Evolutionary conservation across 306 rosid genomes (phyloP).

Genomic region (Vicia sativa): DNA sequence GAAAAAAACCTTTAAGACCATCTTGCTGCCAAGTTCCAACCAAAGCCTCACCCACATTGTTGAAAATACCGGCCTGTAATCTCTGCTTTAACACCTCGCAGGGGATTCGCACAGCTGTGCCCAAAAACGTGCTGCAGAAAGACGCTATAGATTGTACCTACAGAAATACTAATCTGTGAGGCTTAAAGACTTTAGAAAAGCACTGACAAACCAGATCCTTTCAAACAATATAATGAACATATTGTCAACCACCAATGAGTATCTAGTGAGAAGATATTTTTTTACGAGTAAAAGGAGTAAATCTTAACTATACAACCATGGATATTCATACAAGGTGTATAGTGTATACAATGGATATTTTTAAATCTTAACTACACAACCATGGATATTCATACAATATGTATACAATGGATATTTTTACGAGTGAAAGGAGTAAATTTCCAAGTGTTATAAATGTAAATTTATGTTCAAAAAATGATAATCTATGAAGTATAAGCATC

Average conservation of each 20-base stretch:
- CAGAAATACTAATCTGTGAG: constrained; percentile 38
- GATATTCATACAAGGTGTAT: background rate
- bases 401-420: background rate
- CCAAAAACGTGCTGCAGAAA: constrained; percentile 94
- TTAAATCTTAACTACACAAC: background rate
- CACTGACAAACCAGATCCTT: constrained; percentile 21
- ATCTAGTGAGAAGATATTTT: background rate
- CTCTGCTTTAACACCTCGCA: constrained; percentile 98
- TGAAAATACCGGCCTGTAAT: constrained; percentile 92
- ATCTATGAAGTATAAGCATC: background rate
- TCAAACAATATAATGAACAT: too few species aligned
- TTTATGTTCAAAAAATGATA: background rate
- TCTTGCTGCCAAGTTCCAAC: constrained; percentile 91
- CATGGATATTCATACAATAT: background rate
- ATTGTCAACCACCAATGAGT: background rate
- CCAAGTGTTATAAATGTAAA: background rate
- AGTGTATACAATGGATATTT: too few species aligned
- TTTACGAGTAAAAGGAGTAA: background rate
- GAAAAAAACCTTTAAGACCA: constrained; percentile 95
- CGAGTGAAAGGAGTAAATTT: background rate
- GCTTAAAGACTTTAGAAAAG: constrained; percentile 19
- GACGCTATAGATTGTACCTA: constrained; percentile 95
- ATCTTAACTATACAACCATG: constrained; percentile 1
- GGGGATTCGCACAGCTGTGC: constrained; percentile 96
- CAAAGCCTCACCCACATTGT: constrained; percentile 84